Conservation (phyloP, 2,329 filamentous ascomycete species). For the Diaporthe longicolla region DNA sequence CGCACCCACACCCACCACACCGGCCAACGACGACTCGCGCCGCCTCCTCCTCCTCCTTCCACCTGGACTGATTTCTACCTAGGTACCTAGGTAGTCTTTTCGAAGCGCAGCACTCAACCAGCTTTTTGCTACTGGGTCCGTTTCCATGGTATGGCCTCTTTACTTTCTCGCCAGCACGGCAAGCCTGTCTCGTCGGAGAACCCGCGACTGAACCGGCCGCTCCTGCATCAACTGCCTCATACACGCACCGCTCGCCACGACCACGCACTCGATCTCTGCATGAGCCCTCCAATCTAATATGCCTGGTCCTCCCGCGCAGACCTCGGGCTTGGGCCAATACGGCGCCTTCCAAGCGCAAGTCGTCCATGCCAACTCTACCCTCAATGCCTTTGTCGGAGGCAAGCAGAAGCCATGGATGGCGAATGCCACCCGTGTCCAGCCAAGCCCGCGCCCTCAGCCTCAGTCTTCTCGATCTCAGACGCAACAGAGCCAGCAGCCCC, state of each 20-base stretch:
- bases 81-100: too few species aligned
- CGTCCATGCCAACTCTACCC: conserved; percentile 50
- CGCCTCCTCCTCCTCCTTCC: too few species aligned
- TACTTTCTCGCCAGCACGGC: neutral
- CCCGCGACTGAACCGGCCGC: conserved; percentile 17
- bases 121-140: neutral
- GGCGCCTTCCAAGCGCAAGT: conserved; percentile 43
- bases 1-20: neutral
- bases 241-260: neutral
- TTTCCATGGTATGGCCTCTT: conserved; percentile 34
- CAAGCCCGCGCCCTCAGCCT: conserved; percentile 38
- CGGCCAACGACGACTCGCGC: neutral
- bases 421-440: conserved; percentile 39
- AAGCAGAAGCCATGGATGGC: conserved; percentile 50
- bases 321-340: conserved; percentile 27
- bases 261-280: conserved; percentile 23
- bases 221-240: conserved; percentile 14
- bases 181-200: conserved; percentile 18
- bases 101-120: neutral
- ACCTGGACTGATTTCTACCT: too few species aligned
- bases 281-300: conserved; percentile 39
- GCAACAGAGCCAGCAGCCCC: conserved; percentile 10
- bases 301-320: conserved; percentile 36
- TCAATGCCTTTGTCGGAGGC: conserved; percentile 49
- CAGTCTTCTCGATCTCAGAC: conserved; percentile 10